Evolutionary conservation across 140 eudicot species (phyloP).

Genomic region (Anethum foeniculum): DNA sequence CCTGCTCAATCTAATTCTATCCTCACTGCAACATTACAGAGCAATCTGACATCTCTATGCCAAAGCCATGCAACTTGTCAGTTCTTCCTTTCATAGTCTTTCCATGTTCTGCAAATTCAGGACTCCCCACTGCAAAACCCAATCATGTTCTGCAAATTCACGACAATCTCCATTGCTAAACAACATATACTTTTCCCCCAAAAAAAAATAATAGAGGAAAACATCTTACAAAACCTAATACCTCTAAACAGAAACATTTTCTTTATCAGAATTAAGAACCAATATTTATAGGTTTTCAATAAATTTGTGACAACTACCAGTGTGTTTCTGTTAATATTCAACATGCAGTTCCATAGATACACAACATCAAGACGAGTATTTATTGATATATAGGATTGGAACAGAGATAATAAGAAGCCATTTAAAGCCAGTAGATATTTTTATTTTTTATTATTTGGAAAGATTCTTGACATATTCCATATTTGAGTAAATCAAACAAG

Average conservation of each 20-base stretch:
- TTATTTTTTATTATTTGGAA: too few relatives aligned
- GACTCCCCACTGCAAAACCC: not conserved
- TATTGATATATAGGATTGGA: not conserved
- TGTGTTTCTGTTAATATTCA: not conserved
- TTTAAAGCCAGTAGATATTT: not conserved
- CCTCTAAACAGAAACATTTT: not conserved
- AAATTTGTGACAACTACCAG: not conserved
- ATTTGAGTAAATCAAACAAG: not conserved
- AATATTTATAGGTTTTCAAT: not conserved
- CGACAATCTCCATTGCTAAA: not conserved
- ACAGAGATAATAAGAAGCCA: not conserved
- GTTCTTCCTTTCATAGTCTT: constrained; percentile 21
- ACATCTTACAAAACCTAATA: not conserved
- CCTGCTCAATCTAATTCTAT: not conserved
- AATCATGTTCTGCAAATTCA: constrained; percentile 5
- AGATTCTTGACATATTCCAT: not conserved
- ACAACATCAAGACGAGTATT: not conserved
- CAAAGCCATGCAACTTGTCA: constrained; percentile 18
- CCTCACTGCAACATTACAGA: not conserved
- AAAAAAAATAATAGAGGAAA: not conserved
- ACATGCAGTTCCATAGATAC: not conserved
- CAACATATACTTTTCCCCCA: not conserved
- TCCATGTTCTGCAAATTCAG: constrained; percentile 16
- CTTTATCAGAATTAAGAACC: not conserved
- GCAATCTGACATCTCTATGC: constrained; percentile 22